A percentile compares a stretch with the other conserved stretches of the same genome.
Conservation (phyloP, 805 yeast genomes). For the Candida nonsorbophila region DNA sequence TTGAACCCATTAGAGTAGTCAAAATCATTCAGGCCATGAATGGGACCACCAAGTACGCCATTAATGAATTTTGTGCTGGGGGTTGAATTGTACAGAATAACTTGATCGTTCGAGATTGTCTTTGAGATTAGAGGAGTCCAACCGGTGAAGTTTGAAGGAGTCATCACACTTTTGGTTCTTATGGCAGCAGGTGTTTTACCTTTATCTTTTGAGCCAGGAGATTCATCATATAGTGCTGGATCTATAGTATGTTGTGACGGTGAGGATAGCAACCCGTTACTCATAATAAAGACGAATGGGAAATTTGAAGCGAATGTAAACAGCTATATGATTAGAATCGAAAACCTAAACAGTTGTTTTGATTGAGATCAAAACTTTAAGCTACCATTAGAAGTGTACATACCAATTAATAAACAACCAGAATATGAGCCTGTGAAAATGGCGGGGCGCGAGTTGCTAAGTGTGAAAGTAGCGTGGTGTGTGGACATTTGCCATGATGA, state of each 20-base stretch:
- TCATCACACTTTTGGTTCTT: no score
- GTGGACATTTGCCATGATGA: no score
- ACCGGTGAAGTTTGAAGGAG: conserved; percentile 18
- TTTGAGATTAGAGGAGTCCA: conserved; percentile 41
- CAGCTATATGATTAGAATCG: no score
- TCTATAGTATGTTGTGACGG: conserved; percentile 29
- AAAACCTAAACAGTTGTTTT: no score
- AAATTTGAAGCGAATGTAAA: no score
- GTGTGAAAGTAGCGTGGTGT: no score
- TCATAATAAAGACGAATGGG: conserved; percentile 10
- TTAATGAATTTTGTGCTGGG: conserved; percentile 24
- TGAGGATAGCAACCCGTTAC: conserved; percentile 28
- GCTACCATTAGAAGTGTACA: no score
- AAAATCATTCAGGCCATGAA: conserved; percentile 10
- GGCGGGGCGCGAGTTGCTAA: no score
- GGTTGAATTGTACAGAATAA: conserved; percentile 28
- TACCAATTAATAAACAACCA: no score
- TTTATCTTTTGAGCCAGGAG: conserved; percentile 3
- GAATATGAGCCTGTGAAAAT: no score
- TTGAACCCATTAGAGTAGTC: conserved; percentile 32
- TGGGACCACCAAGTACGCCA: conserved; percentile 13
- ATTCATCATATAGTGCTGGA: conserved; percentile 23
- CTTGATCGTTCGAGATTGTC: conserved; percentile 29
- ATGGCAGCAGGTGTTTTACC: conserved; percentile 1
- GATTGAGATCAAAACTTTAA: no score